A percentile compares a stretch with the other conserved stretches of the same genome.
phyloP scores from a whole-genome alignment of 257 asterid species.

The Solanum boliviense region DNA sequence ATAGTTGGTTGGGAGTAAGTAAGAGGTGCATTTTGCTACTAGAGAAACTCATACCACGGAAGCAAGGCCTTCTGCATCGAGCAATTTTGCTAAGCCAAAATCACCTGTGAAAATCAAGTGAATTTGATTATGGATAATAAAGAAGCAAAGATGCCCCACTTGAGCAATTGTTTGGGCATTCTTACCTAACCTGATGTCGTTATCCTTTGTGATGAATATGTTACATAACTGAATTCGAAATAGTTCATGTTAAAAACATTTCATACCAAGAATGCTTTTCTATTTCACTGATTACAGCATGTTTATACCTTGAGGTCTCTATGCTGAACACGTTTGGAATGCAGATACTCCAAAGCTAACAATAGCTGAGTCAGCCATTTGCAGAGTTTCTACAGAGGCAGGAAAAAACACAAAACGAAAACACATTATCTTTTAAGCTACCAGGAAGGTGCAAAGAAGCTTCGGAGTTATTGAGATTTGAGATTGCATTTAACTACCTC shows the following conservation, averaged over 20 bases:
- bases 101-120: slow-evolving; percentile 43
- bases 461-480: background rate
- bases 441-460: background rate
- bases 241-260: slow-evolving; percentile 5
- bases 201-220: slow-evolving; percentile 74
- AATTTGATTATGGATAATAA: background rate
- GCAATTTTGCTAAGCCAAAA: slow-evolving; percentile 77
- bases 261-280: background rate
- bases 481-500: slow-evolving; percentile 44
- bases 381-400: slow-evolving; percentile 59
- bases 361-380: slow-evolving; percentile 87
- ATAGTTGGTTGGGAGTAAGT: background rate
- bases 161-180: background rate
- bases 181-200: slow-evolving; percentile 78
- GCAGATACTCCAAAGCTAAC: slow-evolving; percentile 77
- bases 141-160: background rate
- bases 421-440: background rate
- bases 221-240: slow-evolving; percentile 56
- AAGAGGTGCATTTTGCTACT: background rate
- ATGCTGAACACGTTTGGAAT: slow-evolving; percentile 84
- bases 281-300: background rate
- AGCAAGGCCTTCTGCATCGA: slow-evolving; percentile 57
- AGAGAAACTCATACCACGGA: slow-evolving; percentile 55
- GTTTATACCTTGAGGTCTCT: slow-evolving; percentile 79
- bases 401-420: background rate